Percentiles rank a stretch among this genome's conserved stretches.
Conservation (phyloP, 2,329 filamentous ascomycete genomes). For the Aspergillus fijiensis region DNA sequence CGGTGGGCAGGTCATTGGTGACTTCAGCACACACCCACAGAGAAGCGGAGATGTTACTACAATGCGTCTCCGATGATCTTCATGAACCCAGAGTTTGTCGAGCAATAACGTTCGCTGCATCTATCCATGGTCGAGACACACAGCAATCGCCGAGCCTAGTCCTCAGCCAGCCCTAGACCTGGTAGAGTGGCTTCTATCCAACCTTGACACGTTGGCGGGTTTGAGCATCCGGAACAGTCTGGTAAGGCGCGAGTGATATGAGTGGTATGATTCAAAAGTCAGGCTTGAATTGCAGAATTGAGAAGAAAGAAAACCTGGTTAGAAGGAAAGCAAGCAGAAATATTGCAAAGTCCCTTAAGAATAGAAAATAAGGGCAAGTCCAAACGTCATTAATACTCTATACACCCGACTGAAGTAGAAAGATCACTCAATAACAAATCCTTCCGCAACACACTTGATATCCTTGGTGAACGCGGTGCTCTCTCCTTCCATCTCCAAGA, state of each 20-base stretch:
- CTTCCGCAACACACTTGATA: slow-evolving; percentile 45
- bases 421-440: slow-evolving; percentile 46
- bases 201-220: background rate
- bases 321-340: slow-evolving; percentile 18
- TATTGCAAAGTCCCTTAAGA: slow-evolving; percentile 14
- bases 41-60: background rate
- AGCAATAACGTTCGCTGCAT: background rate
- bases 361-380: slow-evolving; percentile 20
- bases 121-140: background rate
- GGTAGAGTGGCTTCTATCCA: too few species aligned
- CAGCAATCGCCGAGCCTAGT: background rate
- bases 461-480: slow-evolving; percentile 47
- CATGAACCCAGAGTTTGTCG: background rate
- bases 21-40: background rate
- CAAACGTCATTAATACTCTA: slow-evolving; percentile 42
- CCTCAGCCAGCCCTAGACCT: background rate
- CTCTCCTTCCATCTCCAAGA: slow-evolving; percentile 48
- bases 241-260: background rate
- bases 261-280: background rate
- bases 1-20: background rate
- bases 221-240: background rate
- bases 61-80: background rate
- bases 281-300: slow-evolving; percentile 21
- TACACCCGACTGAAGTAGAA: slow-evolving; percentile 27
- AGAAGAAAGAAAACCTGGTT: slow-evolving; percentile 23